A percentile compares a stretch with the other conserved stretches of the same genome.
phyloP scores from a whole-genome alignment of 352 stramenopile species.

The Globisporangium cederbergense region DNA sequence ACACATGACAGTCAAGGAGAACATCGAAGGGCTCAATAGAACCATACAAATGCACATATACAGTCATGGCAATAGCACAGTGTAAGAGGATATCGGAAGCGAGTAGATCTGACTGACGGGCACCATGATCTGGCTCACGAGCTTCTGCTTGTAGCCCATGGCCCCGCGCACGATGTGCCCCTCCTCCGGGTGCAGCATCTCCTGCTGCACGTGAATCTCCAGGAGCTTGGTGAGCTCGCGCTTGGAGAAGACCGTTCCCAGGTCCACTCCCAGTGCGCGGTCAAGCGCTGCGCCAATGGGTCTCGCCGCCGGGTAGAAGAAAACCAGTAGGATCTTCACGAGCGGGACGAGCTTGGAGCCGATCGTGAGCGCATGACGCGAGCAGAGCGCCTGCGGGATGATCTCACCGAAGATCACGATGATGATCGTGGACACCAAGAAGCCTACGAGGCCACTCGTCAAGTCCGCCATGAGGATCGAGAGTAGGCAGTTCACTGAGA shows the following conservation, averaged over 20 bases:
- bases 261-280: slow-evolving; percentile 87
- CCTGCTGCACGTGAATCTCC: slow-evolving; percentile 94
- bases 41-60: not conserved
- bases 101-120: slow-evolving; percentile 78
- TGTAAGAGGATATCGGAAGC: slow-evolving; percentile 60
- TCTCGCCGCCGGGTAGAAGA: slow-evolving; percentile 90
- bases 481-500: slow-evolving; percentile 95
- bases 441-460: slow-evolving; percentile 84
- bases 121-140: slow-evolving; percentile 91
- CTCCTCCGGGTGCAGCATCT: slow-evolving; percentile 90
- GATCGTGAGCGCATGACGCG: slow-evolving; percentile 86
- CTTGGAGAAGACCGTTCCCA: slow-evolving; percentile 94
- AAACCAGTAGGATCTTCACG: slow-evolving; percentile 90
- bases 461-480: slow-evolving; percentile 96
- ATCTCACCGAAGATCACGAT: slow-evolving; percentile 97
- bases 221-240: slow-evolving; percentile 94
- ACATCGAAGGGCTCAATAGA: not conserved
- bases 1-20: slow-evolving; percentile 16
- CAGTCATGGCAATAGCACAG: not conserved
- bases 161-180: slow-evolving; percentile 94
- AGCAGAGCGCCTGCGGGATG: slow-evolving; percentile 91
- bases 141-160: slow-evolving; percentile 74
- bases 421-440: slow-evolving; percentile 92
- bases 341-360: slow-evolving; percentile 80
- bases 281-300: slow-evolving; percentile 92